Base-by-base conservation (phyloP, 169 alveolate species). In the Fabrea salina region DNA sequence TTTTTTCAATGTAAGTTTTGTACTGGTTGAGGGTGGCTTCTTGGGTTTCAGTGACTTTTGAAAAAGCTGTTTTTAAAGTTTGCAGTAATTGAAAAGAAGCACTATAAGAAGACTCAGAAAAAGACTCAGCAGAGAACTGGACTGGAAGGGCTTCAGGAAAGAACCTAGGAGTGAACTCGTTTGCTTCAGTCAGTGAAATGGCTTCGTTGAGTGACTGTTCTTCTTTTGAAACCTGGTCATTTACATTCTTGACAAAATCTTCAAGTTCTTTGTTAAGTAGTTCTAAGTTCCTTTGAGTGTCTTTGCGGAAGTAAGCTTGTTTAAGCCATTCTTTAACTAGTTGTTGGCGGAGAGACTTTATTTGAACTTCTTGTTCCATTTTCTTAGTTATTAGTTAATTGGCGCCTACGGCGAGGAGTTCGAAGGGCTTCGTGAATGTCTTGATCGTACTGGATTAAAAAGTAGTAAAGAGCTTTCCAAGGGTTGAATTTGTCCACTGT, bases 161-260 rank as follows among this genome's bases (percentile, higher is more conserved):
- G 44, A 68, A 68, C 30, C 78, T 57, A 47, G 78, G 78, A 22
- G 78, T 68, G 2, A 19, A 37, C 25, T 68, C 78, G 1, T 13
- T n/a, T 8, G 25, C 78, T 47, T 68, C 78, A 8, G 41, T 40
- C 1, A 19, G 50, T 22, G 7, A 13, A 43, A 68, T 1, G 35
- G 27, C 41, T 68, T 43, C 27, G 11, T 41, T 43, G 7, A 68
- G 19, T 13, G 8, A 68, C 16, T 47, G 43, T 40, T 68, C 57
- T 68, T 68, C 43, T 41, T 19, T 11, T 11, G 67, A 40, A 19
- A 16, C n/a, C 27, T 68, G 78, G 27, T n/a, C 78, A 41, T 40
- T 8, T 13, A 68, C 13, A 11, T n/a, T 37, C 27, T 37, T 43
- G 2, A 41, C 30, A 1, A 68, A 11, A 16, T 11, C 13, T 11